Conservation (phyloP, 2,329 filamentous ascomycete genomes). For the Westerdykella sp. region DNA sequence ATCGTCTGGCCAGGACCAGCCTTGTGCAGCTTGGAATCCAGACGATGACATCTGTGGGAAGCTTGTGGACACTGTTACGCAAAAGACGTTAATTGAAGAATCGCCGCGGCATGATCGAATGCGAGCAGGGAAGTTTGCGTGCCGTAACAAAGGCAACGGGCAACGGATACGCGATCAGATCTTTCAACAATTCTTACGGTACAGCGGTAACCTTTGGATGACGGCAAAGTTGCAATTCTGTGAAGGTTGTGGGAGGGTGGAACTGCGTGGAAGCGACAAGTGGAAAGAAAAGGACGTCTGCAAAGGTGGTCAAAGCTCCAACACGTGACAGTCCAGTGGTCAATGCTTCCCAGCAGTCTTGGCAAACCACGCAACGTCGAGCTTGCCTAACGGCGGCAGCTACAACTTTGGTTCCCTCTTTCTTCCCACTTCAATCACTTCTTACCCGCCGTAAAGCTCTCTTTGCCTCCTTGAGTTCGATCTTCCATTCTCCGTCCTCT, state of each 20-base stretch:
- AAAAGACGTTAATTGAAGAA: background rate
- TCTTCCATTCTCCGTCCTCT: conserved; percentile 1
- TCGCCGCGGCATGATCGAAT: background rate
- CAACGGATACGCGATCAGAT: background rate
- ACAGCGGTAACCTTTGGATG: background rate
- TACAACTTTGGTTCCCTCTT: conserved; percentile 23
- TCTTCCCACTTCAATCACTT: conserved; percentile 5
- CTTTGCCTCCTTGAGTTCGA: background rate
- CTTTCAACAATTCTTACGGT: background rate
- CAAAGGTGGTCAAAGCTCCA: conserved; percentile 11
- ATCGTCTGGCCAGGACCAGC: conserved; percentile 46
- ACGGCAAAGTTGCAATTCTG: background rate
- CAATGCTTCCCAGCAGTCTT: conserved; percentile 7
- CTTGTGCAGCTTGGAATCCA: conserved; percentile 35
- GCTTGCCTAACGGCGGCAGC: conserved; percentile 28
- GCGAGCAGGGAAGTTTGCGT: background rate
- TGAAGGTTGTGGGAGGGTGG: background rate
- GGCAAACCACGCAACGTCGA: conserved; percentile 11
- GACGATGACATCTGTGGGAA: conserved; percentile 37
- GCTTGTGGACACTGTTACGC: background rate
- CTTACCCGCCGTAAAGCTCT: background rate
- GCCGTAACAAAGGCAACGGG: background rate
- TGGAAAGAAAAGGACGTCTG: background rate
- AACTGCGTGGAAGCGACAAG: background rate
- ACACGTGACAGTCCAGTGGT: conserved; percentile 12